Evolutionary conservation across 768 basidiomycete genomes (phyloP).

Genomic region (Pisolithus marmoratus): DNA sequence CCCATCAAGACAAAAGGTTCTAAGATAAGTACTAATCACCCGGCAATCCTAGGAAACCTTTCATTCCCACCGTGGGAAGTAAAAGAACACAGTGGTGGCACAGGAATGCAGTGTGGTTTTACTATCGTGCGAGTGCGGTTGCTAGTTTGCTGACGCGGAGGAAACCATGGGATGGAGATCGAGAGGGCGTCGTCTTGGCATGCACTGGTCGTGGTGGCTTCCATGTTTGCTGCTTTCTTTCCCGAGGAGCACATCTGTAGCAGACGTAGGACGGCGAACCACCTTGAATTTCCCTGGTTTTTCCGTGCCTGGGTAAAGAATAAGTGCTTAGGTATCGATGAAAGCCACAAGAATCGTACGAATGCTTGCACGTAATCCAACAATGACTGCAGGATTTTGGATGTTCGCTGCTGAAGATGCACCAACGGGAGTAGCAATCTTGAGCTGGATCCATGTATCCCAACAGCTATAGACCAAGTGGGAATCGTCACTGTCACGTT

Average conservation of each 20-base stretch:
- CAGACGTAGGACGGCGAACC: slow-evolving; percentile 27
- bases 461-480: slow-evolving; percentile 4
- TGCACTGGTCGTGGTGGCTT: slow-evolving; percentile 15
- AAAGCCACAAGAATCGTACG: slow-evolving; percentile 7
- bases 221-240: slow-evolving; percentile 15
- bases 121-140: slow-evolving; percentile 10
- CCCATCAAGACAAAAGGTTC: too few species aligned
- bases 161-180: slow-evolving; percentile 4
- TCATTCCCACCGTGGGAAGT: background rate
- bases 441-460: slow-evolving; percentile 27
- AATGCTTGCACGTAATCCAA: slow-evolving; percentile 25
- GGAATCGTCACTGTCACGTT: background rate
- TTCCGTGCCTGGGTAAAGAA: slow-evolving; percentile 20
- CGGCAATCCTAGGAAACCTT: background rate
- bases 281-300: slow-evolving; percentile 24
- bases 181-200: background rate
- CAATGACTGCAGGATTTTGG: slow-evolving; percentile 18
- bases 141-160: slow-evolving; percentile 3
- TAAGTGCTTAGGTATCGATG: background rate
- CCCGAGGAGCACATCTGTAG: slow-evolving; percentile 18
- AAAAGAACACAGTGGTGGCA: background rate
- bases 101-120: background rate
- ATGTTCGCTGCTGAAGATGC: slow-evolving; percentile 26
- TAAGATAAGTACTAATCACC: background rate
- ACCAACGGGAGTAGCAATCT: slow-evolving; percentile 26